Conservation (phyloP, 495 filamentous ascomycete species). For the Choiromyces venosus region DNA sequence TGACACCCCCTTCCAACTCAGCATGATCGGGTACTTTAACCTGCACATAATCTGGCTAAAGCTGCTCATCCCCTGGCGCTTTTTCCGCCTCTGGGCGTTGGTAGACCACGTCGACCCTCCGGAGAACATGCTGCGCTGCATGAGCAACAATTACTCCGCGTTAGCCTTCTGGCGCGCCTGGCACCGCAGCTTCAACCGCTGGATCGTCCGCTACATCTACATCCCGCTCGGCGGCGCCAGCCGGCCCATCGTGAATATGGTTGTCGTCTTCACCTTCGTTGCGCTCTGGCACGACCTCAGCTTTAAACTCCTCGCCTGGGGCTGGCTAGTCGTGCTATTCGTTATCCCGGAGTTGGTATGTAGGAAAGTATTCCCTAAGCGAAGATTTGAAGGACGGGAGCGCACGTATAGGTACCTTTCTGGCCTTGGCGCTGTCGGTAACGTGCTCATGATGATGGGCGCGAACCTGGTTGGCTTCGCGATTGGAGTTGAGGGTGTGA, state of each 20-base stretch:
- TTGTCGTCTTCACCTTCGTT: conserved; percentile 93
- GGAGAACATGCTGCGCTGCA: conserved; percentile 97
- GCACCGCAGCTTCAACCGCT: conserved; percentile 92
- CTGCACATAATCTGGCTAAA: conserved; percentile 98
- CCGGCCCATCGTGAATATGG: conserved; percentile 59
- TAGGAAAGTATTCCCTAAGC: conserved; percentile 61
- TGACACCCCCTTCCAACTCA: conserved; percentile 83
- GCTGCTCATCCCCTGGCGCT: conserved; percentile 89
- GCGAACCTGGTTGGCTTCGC: conserved; percentile 95
- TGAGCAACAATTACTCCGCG: conserved; percentile 88
- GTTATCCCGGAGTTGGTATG: conserved; percentile 81
- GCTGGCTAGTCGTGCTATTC: conserved; percentile 91
- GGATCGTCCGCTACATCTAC: conserved; percentile 91
- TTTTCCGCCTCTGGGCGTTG: conserved; percentile 93
- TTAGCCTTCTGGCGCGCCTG: conserved; percentile 93
- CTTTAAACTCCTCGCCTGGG: conserved; percentile 88
- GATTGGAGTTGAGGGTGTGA: conserved; percentile 79
- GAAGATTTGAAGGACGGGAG: conserved; percentile 61
- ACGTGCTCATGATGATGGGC: conserved; percentile 90
- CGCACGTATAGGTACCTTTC: conserved; percentile 71
- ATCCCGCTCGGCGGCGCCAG: conserved; percentile 76
- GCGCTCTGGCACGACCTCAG: conserved; percentile 98
- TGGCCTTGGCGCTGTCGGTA: conserved; percentile 77
- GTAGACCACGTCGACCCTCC: conserved; percentile 88
- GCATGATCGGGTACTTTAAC: conserved; percentile 91